These are phyloP conservation scores for Datura wrightii DNA, from an alignment of 257 asterid genomes.

Conservation along the genomic window DNA sequence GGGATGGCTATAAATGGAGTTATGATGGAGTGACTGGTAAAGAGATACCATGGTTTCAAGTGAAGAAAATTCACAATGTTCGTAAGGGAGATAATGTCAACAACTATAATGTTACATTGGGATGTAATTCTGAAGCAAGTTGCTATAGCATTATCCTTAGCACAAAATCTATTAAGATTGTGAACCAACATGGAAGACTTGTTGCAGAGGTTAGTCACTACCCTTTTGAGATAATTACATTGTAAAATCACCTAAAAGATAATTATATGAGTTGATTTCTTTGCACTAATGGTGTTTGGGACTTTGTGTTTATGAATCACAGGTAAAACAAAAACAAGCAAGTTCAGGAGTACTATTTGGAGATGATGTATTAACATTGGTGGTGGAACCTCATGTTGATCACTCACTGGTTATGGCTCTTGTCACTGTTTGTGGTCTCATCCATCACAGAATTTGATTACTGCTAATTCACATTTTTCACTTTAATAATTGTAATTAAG, in stretches of 20 bases:
- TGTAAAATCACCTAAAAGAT: not conserved
- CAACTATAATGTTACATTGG: conserved; percentile 38
- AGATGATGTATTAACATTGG: conserved; percentile 61
- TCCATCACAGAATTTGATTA: conserved; percentile 50
- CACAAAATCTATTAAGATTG: conserved; percentile 45
- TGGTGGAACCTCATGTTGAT: conserved; percentile 63
- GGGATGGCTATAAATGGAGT: conserved; percentile 49
- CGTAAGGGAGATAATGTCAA: conserved; percentile 32
- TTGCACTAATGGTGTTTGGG: not conserved
- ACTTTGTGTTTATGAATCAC: not conserved
- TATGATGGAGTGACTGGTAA: conserved; percentile 30
- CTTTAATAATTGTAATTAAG: not conserved
- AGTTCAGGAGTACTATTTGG: conserved; percentile 58
- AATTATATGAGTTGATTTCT: not conserved
- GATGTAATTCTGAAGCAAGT: conserved; percentile 34
- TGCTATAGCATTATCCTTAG: conserved; percentile 42
- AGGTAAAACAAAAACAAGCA: conserved; percentile 61
- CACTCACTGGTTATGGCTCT: conserved; percentile 64
- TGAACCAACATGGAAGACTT: conserved; percentile 39
- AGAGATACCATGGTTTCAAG: conserved; percentile 50
- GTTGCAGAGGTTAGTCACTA: conserved; percentile 47
- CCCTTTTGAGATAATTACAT: not conserved
- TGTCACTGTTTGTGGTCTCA: conserved; percentile 60
- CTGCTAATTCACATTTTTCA: not conserved
- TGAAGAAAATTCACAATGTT: conserved; percentile 33